Evolutionary conservation across 2,329 filamentous ascomycete species (phyloP).

Genomic region (Curvularia verruculosa): DNA sequence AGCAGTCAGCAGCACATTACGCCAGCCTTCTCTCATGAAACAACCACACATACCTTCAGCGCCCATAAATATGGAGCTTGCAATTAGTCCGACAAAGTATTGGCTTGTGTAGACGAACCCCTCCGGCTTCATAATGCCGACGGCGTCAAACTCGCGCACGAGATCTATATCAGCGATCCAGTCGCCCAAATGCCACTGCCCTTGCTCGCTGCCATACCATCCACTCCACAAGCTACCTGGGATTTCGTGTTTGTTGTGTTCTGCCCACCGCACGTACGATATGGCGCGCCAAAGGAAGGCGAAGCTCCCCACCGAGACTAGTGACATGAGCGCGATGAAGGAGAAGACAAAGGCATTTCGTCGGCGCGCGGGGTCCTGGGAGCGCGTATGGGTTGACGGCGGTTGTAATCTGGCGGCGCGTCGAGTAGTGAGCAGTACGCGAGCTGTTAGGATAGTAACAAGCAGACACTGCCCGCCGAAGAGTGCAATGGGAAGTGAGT

Average conservation of each 20-base stretch:
- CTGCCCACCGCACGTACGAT: constrained; percentile 61
- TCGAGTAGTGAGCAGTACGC: constrained; percentile 39
- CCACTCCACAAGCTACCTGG: constrained; percentile 51
- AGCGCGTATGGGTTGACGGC: constrained; percentile 43
- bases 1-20: constrained; percentile 4
- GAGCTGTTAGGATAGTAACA: constrained; percentile 38
- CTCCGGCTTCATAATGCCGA: constrained; percentile 60
- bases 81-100: constrained; percentile 60
- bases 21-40: background rate
- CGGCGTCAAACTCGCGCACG: constrained; percentile 60
- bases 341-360: constrained; percentile 50
- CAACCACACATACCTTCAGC: constrained; percentile 56
- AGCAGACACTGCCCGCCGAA: constrained; percentile 41
- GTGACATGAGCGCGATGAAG: constrained; percentile 54
- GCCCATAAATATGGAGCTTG: constrained; percentile 64
- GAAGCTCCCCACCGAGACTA: constrained; percentile 54
- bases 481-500: constrained; percentile 41
- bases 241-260: constrained; percentile 47
- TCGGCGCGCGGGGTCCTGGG: constrained; percentile 38
- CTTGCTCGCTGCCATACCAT: constrained; percentile 47
- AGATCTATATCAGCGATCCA: constrained; percentile 63
- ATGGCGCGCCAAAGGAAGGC: constrained; percentile 53
- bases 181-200: constrained; percentile 51
- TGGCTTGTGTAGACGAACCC: constrained; percentile 69
- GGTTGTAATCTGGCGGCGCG: constrained; percentile 42